Evolutionary conservation across 2,329 filamentous ascomycete genomes (phyloP), one percentile per base, ranked within the genome.

Genomic region (Colletotrichum gloeosporioides): DNA sequence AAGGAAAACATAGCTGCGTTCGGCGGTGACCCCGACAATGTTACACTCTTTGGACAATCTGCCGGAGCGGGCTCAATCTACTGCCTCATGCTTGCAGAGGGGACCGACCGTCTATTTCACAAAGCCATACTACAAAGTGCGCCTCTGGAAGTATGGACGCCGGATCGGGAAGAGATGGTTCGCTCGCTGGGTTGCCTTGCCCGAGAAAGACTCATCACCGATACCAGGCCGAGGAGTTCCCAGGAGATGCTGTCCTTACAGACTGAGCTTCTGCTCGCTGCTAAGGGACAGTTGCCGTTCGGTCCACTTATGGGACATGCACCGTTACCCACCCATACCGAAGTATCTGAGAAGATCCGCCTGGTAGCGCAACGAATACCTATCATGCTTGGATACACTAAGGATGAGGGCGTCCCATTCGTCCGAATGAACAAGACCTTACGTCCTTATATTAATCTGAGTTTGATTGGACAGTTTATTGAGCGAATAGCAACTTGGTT

Each of bases 41-140:
- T 72, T 8, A 72, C 70, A 3, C 6, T 72, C 9, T 59, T 61
- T 6, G 70, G 70, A 10, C 61, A 72, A 10, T 72, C 70, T 2
- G 70, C 70, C 2, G 70, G 70, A 15, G 68, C 68, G 36, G 68
- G 34, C 9, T 70, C 68, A 0, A 77, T 79, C 6, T 87, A 90
- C 67, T 89, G 93, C 77, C 92, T 94, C 63, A 91, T 92, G 86
- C 81, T 89, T 3, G 82, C 93, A 59, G 92, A 93, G 76, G 88
- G 89, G 5, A 62, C 62, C 13, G 31, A 75, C 3, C 69, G 53
- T 6, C 29, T 78, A 34, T 79, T 79, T 8, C 76, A 76, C 32
- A 67, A 77, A 10, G 78, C 72, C 0, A 76, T 79, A 15, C 3
- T 79, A 10, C 77, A 79, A 57, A 79, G 78, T 49, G 13, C 71